Evolutionary conservation across 2,329 filamentous ascomycete genomes (phyloP).

Genomic region (Colletotrichum sp.): DNA sequence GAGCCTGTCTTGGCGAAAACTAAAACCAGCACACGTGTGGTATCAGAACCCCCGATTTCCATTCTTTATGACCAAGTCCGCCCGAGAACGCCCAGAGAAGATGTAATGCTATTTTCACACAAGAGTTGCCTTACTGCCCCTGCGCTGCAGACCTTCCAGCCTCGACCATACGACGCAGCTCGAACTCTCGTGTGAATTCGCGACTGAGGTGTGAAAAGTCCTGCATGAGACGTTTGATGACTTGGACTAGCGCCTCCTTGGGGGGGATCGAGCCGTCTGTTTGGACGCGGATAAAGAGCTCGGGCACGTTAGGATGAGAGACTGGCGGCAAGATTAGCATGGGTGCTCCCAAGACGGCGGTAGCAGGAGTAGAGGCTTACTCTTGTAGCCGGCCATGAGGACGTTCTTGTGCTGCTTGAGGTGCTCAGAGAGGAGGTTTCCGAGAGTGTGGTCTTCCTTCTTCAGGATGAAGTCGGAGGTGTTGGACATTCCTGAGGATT

Average conservation of each 20-base stretch:
- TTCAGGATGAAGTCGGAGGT: constrained; percentile 94
- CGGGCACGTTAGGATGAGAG: constrained; percentile 65
- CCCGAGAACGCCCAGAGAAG: constrained; percentile 27
- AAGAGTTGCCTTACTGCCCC: constrained; percentile 24
- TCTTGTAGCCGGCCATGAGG: constrained; percentile 90
- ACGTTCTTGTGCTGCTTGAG: constrained; percentile 86
- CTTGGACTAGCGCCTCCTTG: constrained; percentile 84
- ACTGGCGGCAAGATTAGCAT: constrained; percentile 37
- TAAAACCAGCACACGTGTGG: background rate
- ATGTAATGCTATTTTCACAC: background rate
- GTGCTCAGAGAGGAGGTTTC: constrained; percentile 85
- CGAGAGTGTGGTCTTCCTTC: constrained; percentile 97
- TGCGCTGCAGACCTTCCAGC: constrained; percentile 57
- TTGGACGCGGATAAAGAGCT: constrained; percentile 78
- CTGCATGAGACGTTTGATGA: constrained; percentile 82
- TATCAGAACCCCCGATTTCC: constrained; percentile 10
- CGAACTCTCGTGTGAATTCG: constrained; percentile 92
- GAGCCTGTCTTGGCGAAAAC: background rate
- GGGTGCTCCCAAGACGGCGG: background rate
- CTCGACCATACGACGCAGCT: constrained; percentile 83
- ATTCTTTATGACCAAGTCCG: constrained; percentile 12
- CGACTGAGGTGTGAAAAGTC: constrained; percentile 81
- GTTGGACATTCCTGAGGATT: constrained; percentile 79
- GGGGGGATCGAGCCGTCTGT: constrained; percentile 89
- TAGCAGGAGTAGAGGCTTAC: constrained; percentile 44